Base-by-base conservation (phyloP, 192 early-diverging fungal genomes). In the Mortierella claussenii region DNA sequence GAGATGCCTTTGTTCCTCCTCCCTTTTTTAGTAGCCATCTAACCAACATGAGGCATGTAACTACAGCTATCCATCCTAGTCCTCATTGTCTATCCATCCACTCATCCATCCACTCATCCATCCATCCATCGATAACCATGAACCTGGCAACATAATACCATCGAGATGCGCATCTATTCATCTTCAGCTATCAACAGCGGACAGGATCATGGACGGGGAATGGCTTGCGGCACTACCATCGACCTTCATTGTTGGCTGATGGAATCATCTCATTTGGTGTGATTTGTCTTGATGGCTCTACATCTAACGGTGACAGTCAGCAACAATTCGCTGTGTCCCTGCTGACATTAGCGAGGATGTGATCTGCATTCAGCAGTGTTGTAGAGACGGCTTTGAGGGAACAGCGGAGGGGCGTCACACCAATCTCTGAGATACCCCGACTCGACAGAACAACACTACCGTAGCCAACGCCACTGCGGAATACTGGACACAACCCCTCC, bases 1-100 rank as follows among this genome's bases (percentile, higher is more conserved):
- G 27, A 0, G 36, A 3, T 30, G 28, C 37, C 37, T 28, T 44
- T 76, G 73, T 36, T 67, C 64, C 30, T 54, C 51, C 73, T 67
- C 64, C 73, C 73, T 62, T 76, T 71, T 66, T 66, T 67, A 76
- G 63, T 60, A 76, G 57, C 73, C 63, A 76, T 76, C 63, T 66
- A 48, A 58, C 45, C 73, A 76, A 60, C 51, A 76, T 76, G 73
- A 76, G 73, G 73, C 63, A 76, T 58, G 63, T 62, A 23, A 60
- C 45, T 20, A 24, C 26, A 7, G 1, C 11, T 11, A 8, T 23
- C 5, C 40, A 10, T 36, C 45, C 31, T n/a, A n/a, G n/a, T n/a
- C n/a, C n/a, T n/a, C n/a, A 24, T 28, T 40, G 21, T 3, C 11
- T 11, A 8, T 23, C 5, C 40, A 10, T 36, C 45, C 31, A 13